phyloP scores from a whole-genome alignment of 169 alveolate genomes.

The Ichthyophthirius multifiliis region DNA sequence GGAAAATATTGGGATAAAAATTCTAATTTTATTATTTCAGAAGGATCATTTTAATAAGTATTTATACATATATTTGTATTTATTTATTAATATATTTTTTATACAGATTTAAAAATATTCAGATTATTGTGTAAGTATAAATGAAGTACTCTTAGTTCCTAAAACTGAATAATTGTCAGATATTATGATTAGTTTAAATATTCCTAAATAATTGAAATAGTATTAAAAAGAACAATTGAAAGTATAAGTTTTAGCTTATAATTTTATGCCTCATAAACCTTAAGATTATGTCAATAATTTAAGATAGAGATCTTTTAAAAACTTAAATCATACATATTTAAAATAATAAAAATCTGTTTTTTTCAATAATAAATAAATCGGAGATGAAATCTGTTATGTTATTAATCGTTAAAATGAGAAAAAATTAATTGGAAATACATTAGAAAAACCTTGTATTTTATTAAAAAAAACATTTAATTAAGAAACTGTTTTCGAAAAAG shows the following conservation, averaged over 20 bases:
- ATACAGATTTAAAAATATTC: not conserved
- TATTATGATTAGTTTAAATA: not conserved
- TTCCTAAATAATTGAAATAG: not conserved
- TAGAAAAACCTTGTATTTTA: conserved; percentile 43
- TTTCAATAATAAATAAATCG: conserved; percentile 36
- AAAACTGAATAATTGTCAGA: not conserved
- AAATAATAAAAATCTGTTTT: conserved; percentile 16
- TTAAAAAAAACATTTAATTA: conserved; percentile 40
- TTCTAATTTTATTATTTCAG: not conserved
- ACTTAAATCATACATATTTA: not conserved
- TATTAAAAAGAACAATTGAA: not conserved
- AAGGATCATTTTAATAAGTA: not conserved
- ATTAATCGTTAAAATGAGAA: conserved; percentile 35
- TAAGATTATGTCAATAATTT: not conserved
- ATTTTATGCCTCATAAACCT: not conserved
- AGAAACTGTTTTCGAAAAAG: conserved; percentile 9
- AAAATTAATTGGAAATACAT: conserved; percentile 38
- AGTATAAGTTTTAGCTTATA: conserved; percentile 7
- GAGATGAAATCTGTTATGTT: conserved; percentile 55
- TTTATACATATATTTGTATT: not conserved
- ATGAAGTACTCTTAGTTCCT: conserved; percentile 19
- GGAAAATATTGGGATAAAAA: conserved; percentile 5
- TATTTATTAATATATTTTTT: not conserved
- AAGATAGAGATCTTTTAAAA: not conserved
- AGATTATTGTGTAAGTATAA: conserved; percentile 23